phyloP scores from a whole-genome alignment of 139 green algal species.

The Chlorella sp. region DNA sequence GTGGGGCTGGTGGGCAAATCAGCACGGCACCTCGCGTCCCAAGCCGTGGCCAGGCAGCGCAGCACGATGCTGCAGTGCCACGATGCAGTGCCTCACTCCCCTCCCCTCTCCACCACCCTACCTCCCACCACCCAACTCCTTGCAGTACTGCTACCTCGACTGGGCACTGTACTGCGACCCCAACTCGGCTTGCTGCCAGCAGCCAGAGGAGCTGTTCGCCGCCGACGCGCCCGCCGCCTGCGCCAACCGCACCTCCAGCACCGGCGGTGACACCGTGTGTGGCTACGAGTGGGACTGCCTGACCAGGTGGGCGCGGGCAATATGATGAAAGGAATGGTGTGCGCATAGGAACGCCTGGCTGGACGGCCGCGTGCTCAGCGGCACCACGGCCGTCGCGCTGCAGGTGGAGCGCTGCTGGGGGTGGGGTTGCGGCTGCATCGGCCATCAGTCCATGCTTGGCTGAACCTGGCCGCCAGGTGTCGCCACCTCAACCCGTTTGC shows the following conservation, averaged over 20 bases:
- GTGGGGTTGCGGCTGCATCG: no score
- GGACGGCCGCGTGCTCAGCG: no score
- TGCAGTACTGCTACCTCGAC: slow-evolving; percentile 6
- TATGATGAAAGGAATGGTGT: no score
- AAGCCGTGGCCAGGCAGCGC: not conserved
- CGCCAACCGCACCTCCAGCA: not conserved
- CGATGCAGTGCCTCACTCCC: not conserved
- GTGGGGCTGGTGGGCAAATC: not conserved
- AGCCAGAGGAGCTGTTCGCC: not conserved
- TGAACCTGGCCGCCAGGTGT: no score
- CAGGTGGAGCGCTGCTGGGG: not conserved
- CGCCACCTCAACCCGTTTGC: not conserved
- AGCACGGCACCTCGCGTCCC: not conserved
- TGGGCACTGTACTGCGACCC: slow-evolving; percentile 1
- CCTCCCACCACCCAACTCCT: not conserved
- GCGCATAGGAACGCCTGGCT: not conserved
- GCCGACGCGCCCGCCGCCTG: not conserved
- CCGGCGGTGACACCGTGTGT: not conserved
- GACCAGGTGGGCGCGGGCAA: not conserved
- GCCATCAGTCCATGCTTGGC: no score
- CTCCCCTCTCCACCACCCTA: not conserved
- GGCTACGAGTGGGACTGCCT: not conserved
- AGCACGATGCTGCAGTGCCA: not conserved
- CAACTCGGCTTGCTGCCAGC: not conserved
- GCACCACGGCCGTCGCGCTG: no score